Conservation (phyloP, 2,329 filamentous ascomycete genomes). For the Calonectria naviculata region DNA sequence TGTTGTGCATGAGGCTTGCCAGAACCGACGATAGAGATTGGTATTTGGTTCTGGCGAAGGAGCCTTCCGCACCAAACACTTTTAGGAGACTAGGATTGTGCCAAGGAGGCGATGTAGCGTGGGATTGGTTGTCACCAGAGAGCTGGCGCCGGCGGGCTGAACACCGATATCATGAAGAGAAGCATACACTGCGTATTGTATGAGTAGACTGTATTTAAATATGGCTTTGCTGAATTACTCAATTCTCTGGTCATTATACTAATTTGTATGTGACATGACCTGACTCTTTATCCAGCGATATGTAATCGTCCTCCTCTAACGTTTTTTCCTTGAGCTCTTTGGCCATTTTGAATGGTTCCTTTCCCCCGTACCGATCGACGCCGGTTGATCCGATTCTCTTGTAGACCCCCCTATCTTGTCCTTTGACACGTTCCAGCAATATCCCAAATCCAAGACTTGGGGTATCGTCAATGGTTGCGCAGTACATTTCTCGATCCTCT, state of each 20-base stretch:
- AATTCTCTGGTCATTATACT: background rate
- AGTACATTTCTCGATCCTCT: background rate
- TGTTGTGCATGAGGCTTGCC: slow-evolving; percentile 17
- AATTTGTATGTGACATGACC: background rate
- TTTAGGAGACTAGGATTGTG: slow-evolving; percentile 17
- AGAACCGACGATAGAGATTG: slow-evolving; percentile 11
- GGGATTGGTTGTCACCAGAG: slow-evolving; percentile 11
- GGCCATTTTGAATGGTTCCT: background rate
- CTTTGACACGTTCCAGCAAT: background rate
- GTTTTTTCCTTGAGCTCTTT: background rate
- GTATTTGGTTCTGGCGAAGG: slow-evolving; percentile 13
- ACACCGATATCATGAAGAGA: slow-evolving; percentile 20
- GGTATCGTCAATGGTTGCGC: background rate
- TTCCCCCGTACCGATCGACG: background rate
- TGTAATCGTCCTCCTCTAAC: background rate
- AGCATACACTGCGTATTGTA: slow-evolving; percentile 1
- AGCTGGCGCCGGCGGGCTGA: slow-evolving; percentile 21
- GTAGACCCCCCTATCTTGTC: background rate
- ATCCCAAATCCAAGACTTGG: background rate
- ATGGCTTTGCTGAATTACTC: background rate
- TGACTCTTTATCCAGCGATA: background rate
- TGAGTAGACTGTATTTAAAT: background rate
- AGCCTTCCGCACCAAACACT: background rate
- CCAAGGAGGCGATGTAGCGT: slow-evolving; percentile 10
- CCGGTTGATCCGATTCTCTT: background rate